Percentiles rank a stretch among this genome's conserved stretches.
Evolutionary conservation across 192 early-diverging fungal genomes (phyloP).

Genomic region (Backusella circina): DNA sequence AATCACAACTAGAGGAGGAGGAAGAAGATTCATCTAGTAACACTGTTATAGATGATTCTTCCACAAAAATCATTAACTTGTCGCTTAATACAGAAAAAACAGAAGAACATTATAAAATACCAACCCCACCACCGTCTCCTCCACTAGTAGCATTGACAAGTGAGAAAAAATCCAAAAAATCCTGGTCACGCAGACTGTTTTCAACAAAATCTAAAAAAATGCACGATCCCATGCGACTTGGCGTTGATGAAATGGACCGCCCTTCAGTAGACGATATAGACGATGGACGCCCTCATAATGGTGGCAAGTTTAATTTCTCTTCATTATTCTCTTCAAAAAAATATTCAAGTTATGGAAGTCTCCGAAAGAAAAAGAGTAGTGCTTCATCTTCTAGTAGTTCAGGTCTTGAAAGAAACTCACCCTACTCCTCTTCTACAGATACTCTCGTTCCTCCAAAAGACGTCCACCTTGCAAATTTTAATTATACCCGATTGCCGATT

Average conservation of each 20-base stretch:
- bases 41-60: neutral
- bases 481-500: constrained; percentile 44
- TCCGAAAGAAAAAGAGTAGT: neutral
- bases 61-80: neutral
- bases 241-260: neutral
- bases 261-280: neutral
- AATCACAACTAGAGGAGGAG: neutral
- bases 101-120: neutral
- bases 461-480: neutral
- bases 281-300: neutral
- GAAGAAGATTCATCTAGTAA: neutral
- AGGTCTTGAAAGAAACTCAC: neutral
- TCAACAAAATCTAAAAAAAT: neutral
- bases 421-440: neutral
- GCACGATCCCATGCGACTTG: neutral
- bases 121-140: neutral
- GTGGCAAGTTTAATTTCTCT: constrained; percentile 1
- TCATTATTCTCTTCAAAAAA: constrained; percentile 6
- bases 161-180: neutral
- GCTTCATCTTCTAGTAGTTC: neutral
- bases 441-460: neutral
- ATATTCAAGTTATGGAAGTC: neutral
- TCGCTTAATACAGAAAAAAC: neutral
- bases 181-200: constrained; percentile 7
- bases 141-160: neutral